Evolutionary conservation across 371 early-diverging fungal genomes (phyloP).

Genomic region (Apophysomyces ossiformis): DNA sequence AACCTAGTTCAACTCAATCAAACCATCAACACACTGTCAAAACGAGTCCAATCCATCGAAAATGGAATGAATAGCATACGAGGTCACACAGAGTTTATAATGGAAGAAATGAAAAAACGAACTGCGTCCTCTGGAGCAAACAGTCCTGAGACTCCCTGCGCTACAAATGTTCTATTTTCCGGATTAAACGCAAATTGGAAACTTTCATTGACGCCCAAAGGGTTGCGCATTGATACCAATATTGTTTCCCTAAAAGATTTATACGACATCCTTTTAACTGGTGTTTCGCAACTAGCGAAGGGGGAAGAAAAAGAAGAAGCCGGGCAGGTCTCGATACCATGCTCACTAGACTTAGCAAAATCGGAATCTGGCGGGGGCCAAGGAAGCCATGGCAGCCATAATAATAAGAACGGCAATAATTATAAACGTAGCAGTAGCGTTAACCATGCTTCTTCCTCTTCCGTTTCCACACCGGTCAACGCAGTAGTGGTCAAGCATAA

Average conservation of each 20-base stretch:
- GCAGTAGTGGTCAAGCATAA: conserved; percentile 39
- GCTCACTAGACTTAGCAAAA: too few species aligned
- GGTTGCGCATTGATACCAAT: conserved; percentile 48
- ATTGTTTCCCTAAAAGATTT: conserved; percentile 46
- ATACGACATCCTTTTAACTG: conserved; percentile 45
- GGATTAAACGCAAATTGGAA: conserved; percentile 40
- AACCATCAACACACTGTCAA: conserved; percentile 39
- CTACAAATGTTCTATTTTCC: not conserved
- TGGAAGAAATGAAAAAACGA: conserved; percentile 30
- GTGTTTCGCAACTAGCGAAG: conserved; percentile 32
- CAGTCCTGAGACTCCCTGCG: not conserved
- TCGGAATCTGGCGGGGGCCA: not conserved
- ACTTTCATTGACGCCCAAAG: conserved; percentile 43
- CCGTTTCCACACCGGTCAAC: conserved; percentile 20
- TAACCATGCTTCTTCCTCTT: conserved; percentile 12
- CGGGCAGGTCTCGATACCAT: not conserved
- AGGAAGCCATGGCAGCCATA: not conserved
- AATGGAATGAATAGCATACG: conserved; percentile 34
- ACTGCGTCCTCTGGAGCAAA: not conserved
- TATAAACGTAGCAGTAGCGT: not conserved
- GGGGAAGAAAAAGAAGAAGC: not conserved
- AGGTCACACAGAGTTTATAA: conserved; percentile 38
- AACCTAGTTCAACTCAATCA: conserved; percentile 50
- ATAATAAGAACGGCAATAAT: not conserved
- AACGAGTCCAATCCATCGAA: conserved; percentile 41